phyloP scores from a whole-genome alignment of 352 stramenopile genomes.

The Globisporangium perplexum region DNA sequence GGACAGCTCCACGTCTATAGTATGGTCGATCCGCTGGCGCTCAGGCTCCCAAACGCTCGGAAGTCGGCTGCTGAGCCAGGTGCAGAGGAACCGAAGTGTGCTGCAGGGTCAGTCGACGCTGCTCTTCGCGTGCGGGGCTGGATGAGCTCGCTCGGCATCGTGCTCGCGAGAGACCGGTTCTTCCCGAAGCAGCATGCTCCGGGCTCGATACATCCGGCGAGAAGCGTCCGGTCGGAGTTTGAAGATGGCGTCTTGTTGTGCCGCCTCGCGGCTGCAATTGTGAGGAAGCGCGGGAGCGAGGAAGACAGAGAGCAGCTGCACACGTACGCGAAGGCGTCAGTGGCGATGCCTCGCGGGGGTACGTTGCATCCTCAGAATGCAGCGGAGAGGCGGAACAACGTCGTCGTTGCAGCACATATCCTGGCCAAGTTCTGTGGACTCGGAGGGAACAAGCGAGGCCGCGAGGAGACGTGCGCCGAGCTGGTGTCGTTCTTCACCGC shows the following conservation, averaged over 20 bases:
- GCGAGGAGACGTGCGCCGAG: background rate
- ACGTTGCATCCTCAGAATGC: constrained; percentile 7
- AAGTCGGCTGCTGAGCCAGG: background rate
- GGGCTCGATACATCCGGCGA: background rate
- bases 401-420: constrained; percentile 3
- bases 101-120: background rate
- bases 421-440: background rate
- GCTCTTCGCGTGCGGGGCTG: constrained; percentile 2
- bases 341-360: background rate
- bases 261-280: constrained; percentile 22
- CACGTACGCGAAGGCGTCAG: background rate
- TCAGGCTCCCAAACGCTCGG: background rate
- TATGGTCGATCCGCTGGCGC: constrained; percentile 29
- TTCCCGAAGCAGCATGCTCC: background rate
- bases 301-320: background rate
- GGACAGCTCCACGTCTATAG: constrained; percentile 26
- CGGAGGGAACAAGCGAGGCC: too few relatives aligned
- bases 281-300: constrained; percentile 6
- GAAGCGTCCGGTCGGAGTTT: constrained; percentile 12
- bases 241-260: constrained; percentile 29
- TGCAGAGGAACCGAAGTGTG: background rate
- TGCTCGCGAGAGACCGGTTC: background rate
- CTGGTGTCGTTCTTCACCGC: constrained; percentile 1
- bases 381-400: constrained; percentile 7
- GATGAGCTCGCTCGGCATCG: constrained; percentile 15